Percentiles rank a stretch among this genome's conserved stretches.
These are phyloP conservation scores for Plasmodium knowlesi DNA, from an alignment of 169 alveolate species.

Conservation along the genomic window DNA sequence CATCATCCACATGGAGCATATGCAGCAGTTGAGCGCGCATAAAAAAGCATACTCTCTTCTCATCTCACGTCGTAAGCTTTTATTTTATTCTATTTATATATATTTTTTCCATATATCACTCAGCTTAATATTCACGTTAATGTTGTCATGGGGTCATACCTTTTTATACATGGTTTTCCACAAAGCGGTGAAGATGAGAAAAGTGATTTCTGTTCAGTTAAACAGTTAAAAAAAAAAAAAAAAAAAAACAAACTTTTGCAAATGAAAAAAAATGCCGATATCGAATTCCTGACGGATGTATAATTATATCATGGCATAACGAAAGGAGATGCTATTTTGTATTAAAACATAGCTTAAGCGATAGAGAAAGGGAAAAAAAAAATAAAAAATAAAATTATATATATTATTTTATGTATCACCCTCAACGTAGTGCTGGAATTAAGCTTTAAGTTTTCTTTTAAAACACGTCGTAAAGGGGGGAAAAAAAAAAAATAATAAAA, in stretches of 20 bases:
- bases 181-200: background rate
- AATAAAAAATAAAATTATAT: too few species aligned
- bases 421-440: background rate
- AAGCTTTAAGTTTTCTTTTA: too few species aligned
- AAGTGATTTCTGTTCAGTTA: background rate
- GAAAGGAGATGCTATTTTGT: background rate
- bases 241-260: background rate
- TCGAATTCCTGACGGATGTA: background rate
- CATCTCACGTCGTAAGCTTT: background rate
- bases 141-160: background rate
- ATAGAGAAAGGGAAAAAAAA: background rate
- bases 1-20: background rate
- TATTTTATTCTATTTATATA: background rate
- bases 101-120: background rate
- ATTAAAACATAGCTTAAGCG: background rate
- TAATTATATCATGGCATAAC: background rate
- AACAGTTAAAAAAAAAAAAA: background rate
- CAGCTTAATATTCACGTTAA: too few species aligned
- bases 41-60: background rate
- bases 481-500: too few species aligned
- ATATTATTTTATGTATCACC: background rate
- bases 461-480: background rate
- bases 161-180: slow-evolving; percentile 3
- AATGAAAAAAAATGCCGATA: background rate
- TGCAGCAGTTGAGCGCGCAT: background rate